Evolutionary conservation across 345 rosid species (phyloP), one percentile per base, ranked within the genome.

Genomic region (Brassica carinata): DNA sequence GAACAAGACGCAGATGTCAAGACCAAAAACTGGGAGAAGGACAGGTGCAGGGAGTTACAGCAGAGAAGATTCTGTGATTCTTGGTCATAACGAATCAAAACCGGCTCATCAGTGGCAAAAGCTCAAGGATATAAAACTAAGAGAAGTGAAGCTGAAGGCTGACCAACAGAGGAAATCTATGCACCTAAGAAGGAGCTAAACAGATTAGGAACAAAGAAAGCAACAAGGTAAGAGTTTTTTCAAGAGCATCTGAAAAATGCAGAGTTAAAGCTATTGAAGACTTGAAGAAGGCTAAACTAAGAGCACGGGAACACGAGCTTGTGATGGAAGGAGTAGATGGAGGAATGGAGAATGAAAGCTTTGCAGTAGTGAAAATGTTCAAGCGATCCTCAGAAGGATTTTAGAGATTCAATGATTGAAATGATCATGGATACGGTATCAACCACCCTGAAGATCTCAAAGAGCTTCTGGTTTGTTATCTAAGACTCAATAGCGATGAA

Each of bases 321-420:
- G 40, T 67, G 58, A 80, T 2, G 14, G 67, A 51, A 69, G 82
- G 53, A 81, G 74, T 51, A 36, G 69, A 64, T 23, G 77, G 83
- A 69, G 78, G 79, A 63, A 73, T 33, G 23, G 73, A 83, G 33
- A 82, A 84, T 18, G 93, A 90, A 76, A 90, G 88, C 85, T 87
- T 87, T 77, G 96, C 96, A 19, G 77, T 91, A 62, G 93, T 87
- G 80, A n/a, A 95, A 91, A 85, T 86, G 90, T 73, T 90, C 99
- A 0, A 85, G 63, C 33, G 88, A 93, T 84, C 99, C 98, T 0
- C 88, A 85, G 45, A 84, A 86, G 63, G 97, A 93, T 81, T 95
- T 95, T 72, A 83, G 92, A 85, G 97, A 93, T 43, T 95, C 99
- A 5, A 88, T 93, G 99, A 74, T 83, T 3, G 99, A 93, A 86